Percentiles rank a stretch among this genome's conserved stretches.
phyloP scores from a whole-genome alignment of 352 stramenopile genomes.

The Phytopythium helicoides region DNA sequence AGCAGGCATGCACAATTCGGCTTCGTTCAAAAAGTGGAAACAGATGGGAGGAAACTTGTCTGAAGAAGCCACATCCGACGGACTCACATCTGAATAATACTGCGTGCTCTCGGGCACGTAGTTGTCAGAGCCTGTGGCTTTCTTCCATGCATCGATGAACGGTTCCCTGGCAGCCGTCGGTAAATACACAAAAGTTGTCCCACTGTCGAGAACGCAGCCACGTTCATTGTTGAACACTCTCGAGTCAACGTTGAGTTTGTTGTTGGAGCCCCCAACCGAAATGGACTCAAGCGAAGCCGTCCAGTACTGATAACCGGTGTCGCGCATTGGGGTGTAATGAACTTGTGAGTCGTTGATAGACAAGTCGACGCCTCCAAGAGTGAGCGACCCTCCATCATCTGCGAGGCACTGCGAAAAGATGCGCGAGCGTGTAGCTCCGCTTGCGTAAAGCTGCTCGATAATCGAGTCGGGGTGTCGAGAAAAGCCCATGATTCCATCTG shows the following conservation, averaged over 20 bases:
- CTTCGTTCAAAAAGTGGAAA: slow-evolving; percentile 67
- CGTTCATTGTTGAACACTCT: slow-evolving; percentile 58
- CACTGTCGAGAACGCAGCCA: slow-evolving; percentile 76
- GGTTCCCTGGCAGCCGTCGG: slow-evolving; percentile 26
- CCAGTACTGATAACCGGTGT: slow-evolving; percentile 80
- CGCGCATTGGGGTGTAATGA: slow-evolving; percentile 82
- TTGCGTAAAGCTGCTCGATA: slow-evolving; percentile 88
- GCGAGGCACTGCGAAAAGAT: slow-evolving; percentile 95
- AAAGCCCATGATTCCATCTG: slow-evolving; percentile 98
- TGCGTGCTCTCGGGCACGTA: slow-evolving; percentile 42
- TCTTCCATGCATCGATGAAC: slow-evolving; percentile 50
- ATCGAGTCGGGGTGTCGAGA: slow-evolving; percentile 88
- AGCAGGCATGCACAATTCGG: slow-evolving; percentile 46
- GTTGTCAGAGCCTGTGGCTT: slow-evolving; percentile 36
- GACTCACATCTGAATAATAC: slow-evolving; percentile 28
- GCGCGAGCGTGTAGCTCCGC: slow-evolving; percentile 75
- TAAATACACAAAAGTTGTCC: slow-evolving; percentile 80
- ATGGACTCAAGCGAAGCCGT: slow-evolving; percentile 60
- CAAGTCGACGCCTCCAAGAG: slow-evolving; percentile 88
- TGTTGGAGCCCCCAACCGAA: slow-evolving; percentile 29
- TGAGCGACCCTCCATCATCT: slow-evolving; percentile 87
- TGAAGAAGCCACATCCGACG: slow-evolving; percentile 13
- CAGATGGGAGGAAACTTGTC: slow-evolving; percentile 48
- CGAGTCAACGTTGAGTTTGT: slow-evolving; percentile 30
- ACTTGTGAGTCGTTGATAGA: slow-evolving; percentile 71